Evolutionary conservation across 176 grass and related monocot genomes (phyloP).

Genomic region (Oryza nivara): DNA sequence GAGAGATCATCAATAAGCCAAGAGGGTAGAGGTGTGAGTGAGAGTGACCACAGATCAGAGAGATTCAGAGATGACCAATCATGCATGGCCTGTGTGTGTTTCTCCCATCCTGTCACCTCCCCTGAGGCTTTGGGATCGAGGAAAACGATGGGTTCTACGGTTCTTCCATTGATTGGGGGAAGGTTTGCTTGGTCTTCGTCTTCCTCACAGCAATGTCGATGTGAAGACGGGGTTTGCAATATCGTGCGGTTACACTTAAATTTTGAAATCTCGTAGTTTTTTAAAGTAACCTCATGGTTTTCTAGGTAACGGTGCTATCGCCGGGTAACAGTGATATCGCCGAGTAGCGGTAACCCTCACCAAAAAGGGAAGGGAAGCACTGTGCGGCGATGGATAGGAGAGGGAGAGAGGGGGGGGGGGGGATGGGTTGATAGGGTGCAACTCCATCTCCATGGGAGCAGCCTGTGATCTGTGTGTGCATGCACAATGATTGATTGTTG

Average conservation of each 20-base stretch:
- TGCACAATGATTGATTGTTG: background rate
- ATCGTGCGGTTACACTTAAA: too few species aligned
- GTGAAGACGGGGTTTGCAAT: too few species aligned
- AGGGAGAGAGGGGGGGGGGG: too few species aligned
- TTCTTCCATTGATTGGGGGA: background rate
- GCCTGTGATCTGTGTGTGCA: background rate
- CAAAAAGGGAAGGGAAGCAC: too few species aligned
- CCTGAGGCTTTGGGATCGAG: conserved; percentile 24
- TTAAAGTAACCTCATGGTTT: too few species aligned
- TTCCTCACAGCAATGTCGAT: background rate
- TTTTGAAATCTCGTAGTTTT: too few species aligned
- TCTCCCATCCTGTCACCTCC: background rate
- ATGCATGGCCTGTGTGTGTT: background rate
- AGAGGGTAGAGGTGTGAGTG: background rate
- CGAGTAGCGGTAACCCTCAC: too few species aligned
- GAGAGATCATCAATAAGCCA: background rate
- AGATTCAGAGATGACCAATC: background rate
- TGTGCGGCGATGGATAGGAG: background rate
- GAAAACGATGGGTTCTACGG: background rate
- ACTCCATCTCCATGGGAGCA: background rate
- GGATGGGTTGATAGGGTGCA: background rate
- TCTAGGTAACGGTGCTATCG: too few species aligned
- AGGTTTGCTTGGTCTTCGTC: background rate
- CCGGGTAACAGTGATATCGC: too few species aligned
- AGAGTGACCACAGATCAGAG: background rate